Base-by-base conservation (phyloP, 306 rosid genomes). In the Senna tora region DNA sequence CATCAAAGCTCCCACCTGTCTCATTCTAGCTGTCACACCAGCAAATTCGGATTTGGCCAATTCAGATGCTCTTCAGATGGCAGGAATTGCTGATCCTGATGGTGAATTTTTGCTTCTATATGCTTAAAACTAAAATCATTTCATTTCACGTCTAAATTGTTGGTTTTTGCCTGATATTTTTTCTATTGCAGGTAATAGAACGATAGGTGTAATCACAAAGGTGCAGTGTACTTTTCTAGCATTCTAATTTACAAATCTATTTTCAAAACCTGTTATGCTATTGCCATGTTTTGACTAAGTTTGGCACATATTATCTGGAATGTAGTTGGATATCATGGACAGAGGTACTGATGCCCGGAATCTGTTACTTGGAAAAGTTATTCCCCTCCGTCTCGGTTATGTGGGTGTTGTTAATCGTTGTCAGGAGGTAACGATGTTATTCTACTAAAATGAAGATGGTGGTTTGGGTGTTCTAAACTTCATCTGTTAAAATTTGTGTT, bases 271-370 rank as follows among this genome's bases (percentile, higher is more conserved):
- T 66, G 38, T 67, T 61, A 21, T 34, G 71, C n/a, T 42, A 45
- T 79, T 73, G 47, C 47, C 21, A 13, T 64, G 63, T 73, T 55
- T 72, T 83, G 80, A 86, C 67, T n/a, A 62, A 28, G 20, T 72
- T 75, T 43, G 65, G 43, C 14, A 17, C 32, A 12, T 75, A 20
- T 66, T 28, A 14, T 75, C 9, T 61, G 56, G 66, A 52, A 20
- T 77, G 65, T 69, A 94, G 98, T 79, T 94, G 88, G 98, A 94
- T 82, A 94, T 94, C 71, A 94, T 91, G 99, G 99, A 94, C 81
- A 89, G 99, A 85, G 97, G 99, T 77, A 94, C 99, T 25, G 99
- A 94, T 89, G 99, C 99, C 15, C 90, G 91, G 43, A 89, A 94
- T 82, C 81, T 94, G 70, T 86, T 94, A 83, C 86, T 87, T 28